Conservation (phyloP, 306 rosid species). For the Hippophae gyantsensis region DNA sequence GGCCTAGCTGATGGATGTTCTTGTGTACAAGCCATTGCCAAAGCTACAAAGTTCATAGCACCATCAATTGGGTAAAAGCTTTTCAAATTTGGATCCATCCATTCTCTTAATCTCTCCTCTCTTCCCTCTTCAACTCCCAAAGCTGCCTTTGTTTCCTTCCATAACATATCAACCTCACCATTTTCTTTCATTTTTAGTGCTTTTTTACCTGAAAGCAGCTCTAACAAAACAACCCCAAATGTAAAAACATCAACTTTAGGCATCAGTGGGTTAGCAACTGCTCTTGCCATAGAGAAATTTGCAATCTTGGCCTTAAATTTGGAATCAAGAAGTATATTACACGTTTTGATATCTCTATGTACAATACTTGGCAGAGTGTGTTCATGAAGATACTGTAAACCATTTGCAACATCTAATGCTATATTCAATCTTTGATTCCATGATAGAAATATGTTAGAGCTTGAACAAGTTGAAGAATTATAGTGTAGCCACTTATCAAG, state of each 20-base stretch:
- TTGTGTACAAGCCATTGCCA: constrained; percentile 53
- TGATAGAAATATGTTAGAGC: constrained; percentile 28
- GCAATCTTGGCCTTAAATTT: constrained; percentile 69
- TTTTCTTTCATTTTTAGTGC: constrained; percentile 31
- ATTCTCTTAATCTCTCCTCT: constrained; percentile 38
- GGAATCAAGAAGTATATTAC: constrained; percentile 60
- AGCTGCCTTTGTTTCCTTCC: constrained; percentile 50
- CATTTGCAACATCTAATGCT: constrained; percentile 72
- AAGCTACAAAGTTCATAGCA: constrained; percentile 51
- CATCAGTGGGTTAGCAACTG: constrained; percentile 28
- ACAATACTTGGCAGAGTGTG: constrained; percentile 65
- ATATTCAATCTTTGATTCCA: constrained; percentile 67
- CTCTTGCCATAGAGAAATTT: constrained; percentile 60
- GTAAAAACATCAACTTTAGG: constrained; percentile 60
- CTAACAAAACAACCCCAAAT: constrained; percentile 57
- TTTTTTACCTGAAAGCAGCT: constrained; percentile 58
- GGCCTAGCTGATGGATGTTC: constrained; percentile 45
- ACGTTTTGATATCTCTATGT: constrained; percentile 60
- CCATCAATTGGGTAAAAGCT: constrained; percentile 36
- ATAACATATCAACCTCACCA: constrained; percentile 54
- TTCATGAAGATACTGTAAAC: constrained; percentile 77
- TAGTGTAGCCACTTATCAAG: constrained; percentile 53
- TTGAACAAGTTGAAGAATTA: constrained; percentile 21
- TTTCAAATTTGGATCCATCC: constrained; percentile 62
- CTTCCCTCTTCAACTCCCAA: constrained; percentile 43